phyloP scores from a whole-genome alignment of 2,329 filamentous ascomycete species.

The Ophiostoma montium region DNA sequence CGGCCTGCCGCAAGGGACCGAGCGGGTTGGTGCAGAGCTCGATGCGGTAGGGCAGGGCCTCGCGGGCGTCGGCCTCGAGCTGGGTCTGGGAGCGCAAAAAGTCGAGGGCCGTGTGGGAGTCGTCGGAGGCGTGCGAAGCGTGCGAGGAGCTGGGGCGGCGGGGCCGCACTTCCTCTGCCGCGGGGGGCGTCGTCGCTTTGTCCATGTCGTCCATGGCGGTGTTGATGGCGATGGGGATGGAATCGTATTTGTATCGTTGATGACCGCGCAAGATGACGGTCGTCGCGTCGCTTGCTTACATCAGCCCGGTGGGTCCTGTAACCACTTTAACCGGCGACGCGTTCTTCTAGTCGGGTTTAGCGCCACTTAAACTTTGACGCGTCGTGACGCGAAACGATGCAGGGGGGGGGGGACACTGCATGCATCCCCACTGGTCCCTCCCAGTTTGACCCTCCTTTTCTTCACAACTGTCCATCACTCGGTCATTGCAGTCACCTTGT shows the following conservation, averaged over 20 bases:
- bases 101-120: conserved; percentile 62
- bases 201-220: too few species aligned
- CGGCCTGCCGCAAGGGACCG: conserved; percentile 70
- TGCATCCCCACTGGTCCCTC: too few species aligned
- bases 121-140: conserved; percentile 43
- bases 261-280: too few species aligned
- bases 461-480: too few species aligned
- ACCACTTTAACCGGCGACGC: not conserved
- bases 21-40: conserved; percentile 86
- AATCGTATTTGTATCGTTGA: not conserved
- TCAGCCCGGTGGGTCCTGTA: not conserved
- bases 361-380: conserved; percentile 26
- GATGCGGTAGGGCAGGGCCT: conserved; percentile 90
- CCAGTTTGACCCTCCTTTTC: too few species aligned
- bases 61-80: conserved; percentile 87
- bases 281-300: not conserved
- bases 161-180: too few species aligned
- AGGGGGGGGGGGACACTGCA: not conserved
- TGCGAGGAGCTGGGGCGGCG: conserved; percentile 48
- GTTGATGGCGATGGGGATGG: too few species aligned
- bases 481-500: too few species aligned
- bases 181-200: too few species aligned
- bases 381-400: conserved; percentile 11
- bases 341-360: conserved; percentile 17
- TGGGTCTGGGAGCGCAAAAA: conserved; percentile 50